Evolutionary conservation across 768 basidiomycete species (phyloP).

Genomic region (Psilocybe sp.): DNA sequence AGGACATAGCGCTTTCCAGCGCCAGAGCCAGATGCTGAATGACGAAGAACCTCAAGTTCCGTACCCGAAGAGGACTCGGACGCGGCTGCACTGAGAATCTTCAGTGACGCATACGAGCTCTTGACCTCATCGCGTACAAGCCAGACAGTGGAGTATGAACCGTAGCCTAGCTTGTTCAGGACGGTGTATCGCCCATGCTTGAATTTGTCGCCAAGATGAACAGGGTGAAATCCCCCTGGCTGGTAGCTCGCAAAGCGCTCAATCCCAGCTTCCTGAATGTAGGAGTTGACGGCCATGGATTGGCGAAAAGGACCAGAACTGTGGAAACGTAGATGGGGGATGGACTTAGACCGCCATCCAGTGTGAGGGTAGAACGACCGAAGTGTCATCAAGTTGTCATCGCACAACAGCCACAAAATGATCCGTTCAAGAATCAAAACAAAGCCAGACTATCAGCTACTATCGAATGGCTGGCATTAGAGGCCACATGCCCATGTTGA

Average conservation of each 20-base stretch:
- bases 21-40: not conserved
- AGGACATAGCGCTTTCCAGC: constrained; percentile 2
- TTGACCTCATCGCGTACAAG: constrained; percentile 1
- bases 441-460: too few species aligned
- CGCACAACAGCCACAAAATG: too few species aligned
- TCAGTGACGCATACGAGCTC: not conserved
- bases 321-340: too few species aligned
- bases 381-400: too few species aligned
- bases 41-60: not conserved
- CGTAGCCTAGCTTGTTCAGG: constrained; percentile 14
- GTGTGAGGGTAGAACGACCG: too few species aligned
- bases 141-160: constrained; percentile 13
- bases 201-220: constrained; percentile 11
- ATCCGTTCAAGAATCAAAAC: too few species aligned
- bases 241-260: constrained; percentile 2
- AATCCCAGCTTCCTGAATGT: not conserved
- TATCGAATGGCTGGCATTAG: too few species aligned
- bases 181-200: constrained; percentile 7
- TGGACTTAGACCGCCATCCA: too few species aligned
- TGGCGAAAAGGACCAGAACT: too few species aligned
- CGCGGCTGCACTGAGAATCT: not conserved
- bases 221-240: constrained; percentile 10
- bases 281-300: too few species aligned
- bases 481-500: too few species aligned
- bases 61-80: not conserved